phyloP scores from a whole-genome alignment of 768 basidiomycete genomes.

The Xerocomellus dryophilus region DNA sequence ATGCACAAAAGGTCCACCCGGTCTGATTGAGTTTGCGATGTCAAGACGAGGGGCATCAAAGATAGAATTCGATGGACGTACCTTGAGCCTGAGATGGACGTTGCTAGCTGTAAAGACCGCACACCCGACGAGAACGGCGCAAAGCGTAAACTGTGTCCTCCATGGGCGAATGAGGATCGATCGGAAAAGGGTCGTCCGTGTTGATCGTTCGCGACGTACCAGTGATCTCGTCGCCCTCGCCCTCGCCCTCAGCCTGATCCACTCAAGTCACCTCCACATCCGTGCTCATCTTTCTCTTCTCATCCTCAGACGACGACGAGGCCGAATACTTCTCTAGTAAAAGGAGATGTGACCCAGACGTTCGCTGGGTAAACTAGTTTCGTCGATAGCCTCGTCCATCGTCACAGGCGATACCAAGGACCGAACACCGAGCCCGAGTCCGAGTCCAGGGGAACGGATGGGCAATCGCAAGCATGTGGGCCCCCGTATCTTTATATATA shows the following conservation, averaged over 20 bases:
- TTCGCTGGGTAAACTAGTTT: not conserved
- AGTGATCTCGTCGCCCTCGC: not conserved
- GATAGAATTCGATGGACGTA: not conserved
- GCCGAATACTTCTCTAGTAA: not conserved
- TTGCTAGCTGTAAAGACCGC: conserved; percentile 59
- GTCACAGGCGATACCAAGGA: not conserved
- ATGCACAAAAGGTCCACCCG: conserved; percentile 63
- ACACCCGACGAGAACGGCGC: conserved; percentile 51
- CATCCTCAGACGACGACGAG: not conserved
- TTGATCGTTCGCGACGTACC: conserved; percentile 12
- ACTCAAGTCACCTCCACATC: conserved; percentile 1
- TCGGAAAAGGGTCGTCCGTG: conserved; percentile 47
- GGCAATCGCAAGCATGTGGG: not conserved
- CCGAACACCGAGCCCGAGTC: not conserved
- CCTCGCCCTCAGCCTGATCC: not conserved
- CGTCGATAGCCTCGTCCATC: not conserved
- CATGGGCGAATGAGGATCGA: conserved; percentile 42
- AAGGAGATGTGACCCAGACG: not conserved
- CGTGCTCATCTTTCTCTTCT: not conserved
- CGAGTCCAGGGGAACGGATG: not conserved
- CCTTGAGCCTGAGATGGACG: conserved; percentile 65
- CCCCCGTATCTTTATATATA: not conserved
- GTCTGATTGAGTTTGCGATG: conserved; percentile 32
- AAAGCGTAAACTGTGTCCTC: conserved; percentile 49
- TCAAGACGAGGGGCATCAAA: not conserved